Conservation (phyloP, 768 basidiomycete genomes). For the Favolaschia claudopus region DNA sequence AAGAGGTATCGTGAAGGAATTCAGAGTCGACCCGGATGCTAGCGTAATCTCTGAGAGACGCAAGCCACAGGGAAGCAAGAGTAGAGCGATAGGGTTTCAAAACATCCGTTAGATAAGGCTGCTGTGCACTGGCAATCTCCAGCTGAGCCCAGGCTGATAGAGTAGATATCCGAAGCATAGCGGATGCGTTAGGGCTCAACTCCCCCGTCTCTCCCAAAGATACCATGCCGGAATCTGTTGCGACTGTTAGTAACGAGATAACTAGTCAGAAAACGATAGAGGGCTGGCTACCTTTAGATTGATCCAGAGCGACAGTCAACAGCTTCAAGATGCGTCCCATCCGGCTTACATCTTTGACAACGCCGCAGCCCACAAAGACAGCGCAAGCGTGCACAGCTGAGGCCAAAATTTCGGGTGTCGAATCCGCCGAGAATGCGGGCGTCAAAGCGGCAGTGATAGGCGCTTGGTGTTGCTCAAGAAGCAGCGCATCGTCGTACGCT, state of each 20-base stretch:
- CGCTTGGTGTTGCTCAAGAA: conserved; percentile 97
- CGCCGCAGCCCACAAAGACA: conserved; percentile 92
- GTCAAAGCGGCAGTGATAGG: conserved; percentile 97
- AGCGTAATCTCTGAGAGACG: conserved; percentile 90
- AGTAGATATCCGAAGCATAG: conserved; percentile 92
- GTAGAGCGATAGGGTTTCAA: conserved; percentile 80
- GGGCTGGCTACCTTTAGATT: conserved; percentile 75
- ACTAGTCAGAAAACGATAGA: conserved; percentile 1
- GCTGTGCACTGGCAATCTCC: conserved; percentile 76
- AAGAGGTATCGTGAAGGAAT: conserved; percentile 76
- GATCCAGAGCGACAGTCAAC: conserved; percentile 85
- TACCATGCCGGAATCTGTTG: conserved; percentile 79
- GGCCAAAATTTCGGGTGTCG: conserved; percentile 93
- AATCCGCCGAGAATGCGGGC: conserved; percentile 94
- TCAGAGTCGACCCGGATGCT: conserved; percentile 91
- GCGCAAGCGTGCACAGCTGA: conserved; percentile 94
- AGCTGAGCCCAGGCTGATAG: conserved; percentile 96
- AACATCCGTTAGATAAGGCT: conserved; percentile 80
- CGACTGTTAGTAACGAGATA: conserved; percentile 7
- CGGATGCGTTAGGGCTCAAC: conserved; percentile 91
- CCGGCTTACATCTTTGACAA: conserved; percentile 86
- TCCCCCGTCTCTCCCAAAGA: conserved; percentile 88
- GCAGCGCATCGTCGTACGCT: conserved; percentile 86
- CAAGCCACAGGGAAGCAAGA: conserved; percentile 87
- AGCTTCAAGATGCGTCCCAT: conserved; percentile 97